Base-by-base conservation (phyloP, 768 basidiomycete genomes). In the Lactarius pseudohatsudake region DNA sequence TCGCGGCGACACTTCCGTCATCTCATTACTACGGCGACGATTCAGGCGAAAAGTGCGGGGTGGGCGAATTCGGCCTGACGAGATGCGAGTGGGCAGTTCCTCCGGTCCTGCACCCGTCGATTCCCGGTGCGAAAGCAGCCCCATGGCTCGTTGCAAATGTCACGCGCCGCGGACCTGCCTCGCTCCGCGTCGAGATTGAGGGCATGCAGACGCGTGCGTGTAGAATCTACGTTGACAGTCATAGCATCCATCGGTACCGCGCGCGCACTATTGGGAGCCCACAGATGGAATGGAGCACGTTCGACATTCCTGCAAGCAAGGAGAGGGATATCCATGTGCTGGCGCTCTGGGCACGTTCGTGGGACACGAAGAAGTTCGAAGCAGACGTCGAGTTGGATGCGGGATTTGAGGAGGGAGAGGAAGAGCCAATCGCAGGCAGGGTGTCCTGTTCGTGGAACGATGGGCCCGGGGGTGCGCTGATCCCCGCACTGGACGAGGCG, bases 401-500 rank as follows among this genome's bases (percentile, higher is more conserved):
- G 10, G 22, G 26, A 5, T 22, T 53, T 8, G 58, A n/a, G 8
- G 58, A 30, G 4, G 58, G 22, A 0, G 26, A 10, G 4, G 16
- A 22, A 6, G 50, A 22, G 18, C 20, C 7, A 3, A 59, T 68
- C 16, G 34, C 18, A 20, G 69, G 69, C 10, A 55, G 57, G 10
- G 60, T 70, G 5, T 60, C 67, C 32, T 70, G 69, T 11, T 20
- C 43, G 43, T 70, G 69, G 67, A 67, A 62, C 8, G 66, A 69
- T 45, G 57, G 54, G 38, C 61, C 67, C 0, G 57, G 57, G 10
- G 66, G 58, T 4, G 69, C 60, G 3, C 20, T 32, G 7, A 64
- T 68, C 8, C 67, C 69, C 0, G 67, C 67, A 18, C 57, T 68
- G 0, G 67, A 64, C n/a, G 69, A 68, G 16, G 67, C 64, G 1